Base-by-base conservation (phyloP, 768 basidiomycete species). In the Boletus vinaceobasis region DNA sequence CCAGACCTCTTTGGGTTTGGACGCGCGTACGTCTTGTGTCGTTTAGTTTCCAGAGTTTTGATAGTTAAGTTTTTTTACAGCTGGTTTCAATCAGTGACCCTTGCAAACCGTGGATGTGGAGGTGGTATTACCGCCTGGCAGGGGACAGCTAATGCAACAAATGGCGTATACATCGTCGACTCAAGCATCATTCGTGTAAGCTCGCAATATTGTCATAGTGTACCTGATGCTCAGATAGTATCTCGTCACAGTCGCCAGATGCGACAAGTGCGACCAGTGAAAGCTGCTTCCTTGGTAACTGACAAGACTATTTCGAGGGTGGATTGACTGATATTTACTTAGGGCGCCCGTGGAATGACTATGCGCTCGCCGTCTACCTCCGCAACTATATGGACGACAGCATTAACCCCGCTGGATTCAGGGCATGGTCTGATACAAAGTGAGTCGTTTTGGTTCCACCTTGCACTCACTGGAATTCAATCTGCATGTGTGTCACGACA, bases 51-150 rank as follows among this genome's bases (percentile, higher is more conserved):
- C 27, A 26, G 15, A 5, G 23, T 33, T 19, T 27, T n/a, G 8
- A 29, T 5, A 3, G 1, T 17, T 46, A 36, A 47, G 4, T 29
- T 45, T 9, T 8, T 35, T 44, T 43, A 29, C 2, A 84, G 84
- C 3, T 86, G 79, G 80, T 86, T 86, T 60, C 78, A 86, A 59
- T 79, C 78, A 19, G 69, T 79, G 14, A 77, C 77, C 19, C 71
- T 88, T 2, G 84, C 85, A 4, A 84, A 81, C 50, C 78, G 86
- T 19, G 85, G 75, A 0, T 85, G 83, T 52, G 85, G 85, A 0
- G 86, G 86, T 3, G 84, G 83, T 1, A 75, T 87, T 15, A 78
- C 78, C 10, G 86, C 85, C 0, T 87, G 85, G 85, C 78, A 77
- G 50, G 84, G 85, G 4, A 79, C 77, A 14, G 4, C 9, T 15